Evolutionary conservation across 2,329 filamentous ascomycete species (phyloP).

Genomic region (Calonectria pseudoreteaudii): DNA sequence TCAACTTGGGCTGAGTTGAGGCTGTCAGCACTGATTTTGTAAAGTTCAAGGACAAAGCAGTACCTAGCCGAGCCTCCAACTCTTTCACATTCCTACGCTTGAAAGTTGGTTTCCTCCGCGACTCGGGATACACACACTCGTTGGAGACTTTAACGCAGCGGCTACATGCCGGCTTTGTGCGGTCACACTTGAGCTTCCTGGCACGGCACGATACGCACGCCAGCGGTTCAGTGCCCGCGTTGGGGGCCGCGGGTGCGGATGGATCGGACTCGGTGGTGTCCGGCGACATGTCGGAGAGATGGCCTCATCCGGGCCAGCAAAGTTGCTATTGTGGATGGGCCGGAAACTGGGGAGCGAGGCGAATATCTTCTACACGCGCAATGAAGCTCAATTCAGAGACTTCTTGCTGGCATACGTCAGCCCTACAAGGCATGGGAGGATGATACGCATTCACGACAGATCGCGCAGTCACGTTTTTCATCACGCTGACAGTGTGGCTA

Average conservation of each 20-base stretch:
- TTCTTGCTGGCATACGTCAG: constrained; percentile 19
- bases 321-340: background rate
- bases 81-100: constrained; percentile 93
- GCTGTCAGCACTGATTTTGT: constrained; percentile 21
- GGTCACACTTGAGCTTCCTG: constrained; percentile 90
- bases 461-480: constrained; percentile 34
- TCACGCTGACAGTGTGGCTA: constrained; percentile 22
- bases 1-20: constrained; percentile 78
- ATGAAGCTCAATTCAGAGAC: constrained; percentile 9
- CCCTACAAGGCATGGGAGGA: constrained; percentile 26
- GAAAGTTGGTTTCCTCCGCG: constrained; percentile 86
- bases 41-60: constrained; percentile 31
- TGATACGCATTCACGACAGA: constrained; percentile 22
- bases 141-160: constrained; percentile 81
- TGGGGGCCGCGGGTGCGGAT: constrained; percentile 25
- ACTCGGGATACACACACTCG: constrained; percentile 89
- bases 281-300: constrained; percentile 31
- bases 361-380: constrained; percentile 13
- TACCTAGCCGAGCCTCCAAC: constrained; percentile 88
- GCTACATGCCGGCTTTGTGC: constrained; percentile 80
- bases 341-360: background rate
- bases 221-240: constrained; percentile 61
- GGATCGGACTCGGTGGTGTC: constrained; percentile 39
- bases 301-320: constrained; percentile 33
- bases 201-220: constrained; percentile 87